A percentile compares a stretch with the other conserved stretches of the same genome.
phyloP scores from a whole-genome alignment of 2,329 filamentous ascomycete species.

The Aspergillus udagawae region DNA sequence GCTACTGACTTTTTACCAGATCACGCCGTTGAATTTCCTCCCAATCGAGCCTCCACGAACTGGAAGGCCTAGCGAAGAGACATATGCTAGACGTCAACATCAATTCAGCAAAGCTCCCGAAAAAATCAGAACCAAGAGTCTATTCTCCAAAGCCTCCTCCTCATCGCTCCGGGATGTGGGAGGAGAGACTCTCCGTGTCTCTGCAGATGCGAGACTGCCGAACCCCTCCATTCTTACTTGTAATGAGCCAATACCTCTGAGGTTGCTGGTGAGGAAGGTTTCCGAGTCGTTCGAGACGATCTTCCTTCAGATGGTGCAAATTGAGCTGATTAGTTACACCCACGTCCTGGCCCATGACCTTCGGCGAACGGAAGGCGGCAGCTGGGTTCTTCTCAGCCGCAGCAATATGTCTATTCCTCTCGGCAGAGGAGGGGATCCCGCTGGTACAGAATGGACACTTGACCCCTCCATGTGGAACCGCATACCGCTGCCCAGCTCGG shows the following conservation, averaged over 20 bases:
- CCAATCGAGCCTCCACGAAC: constrained; percentile 86
- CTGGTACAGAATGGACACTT: constrained; percentile 65
- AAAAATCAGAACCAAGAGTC: constrained; percentile 50
- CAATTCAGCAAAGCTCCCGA: constrained; percentile 47
- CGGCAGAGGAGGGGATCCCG: constrained; percentile 53
- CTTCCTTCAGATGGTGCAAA: constrained; percentile 72
- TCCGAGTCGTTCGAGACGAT: constrained; percentile 65
- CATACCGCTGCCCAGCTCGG: constrained; percentile 71
- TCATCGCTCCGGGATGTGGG: constrained; percentile 25
- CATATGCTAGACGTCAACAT: constrained; percentile 73
- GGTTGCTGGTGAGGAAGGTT: constrained; percentile 74
- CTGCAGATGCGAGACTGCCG: constrained; percentile 78
- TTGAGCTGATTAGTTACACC: constrained; percentile 77
- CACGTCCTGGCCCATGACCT: constrained; percentile 75
- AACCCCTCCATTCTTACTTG: constrained; percentile 86
- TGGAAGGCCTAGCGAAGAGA: constrained; percentile 65
- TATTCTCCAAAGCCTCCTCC: constrained; percentile 51
- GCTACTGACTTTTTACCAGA: constrained; percentile 20
- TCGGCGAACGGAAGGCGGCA: constrained; percentile 63
- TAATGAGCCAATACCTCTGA: constrained; percentile 77
- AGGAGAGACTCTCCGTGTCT: constrained; percentile 54
- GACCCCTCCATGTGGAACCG: constrained; percentile 70
- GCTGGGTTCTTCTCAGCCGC: constrained; percentile 71
- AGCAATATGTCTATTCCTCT: constrained; percentile 70
- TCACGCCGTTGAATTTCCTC: constrained; percentile 72